phyloP scores from a whole-genome alignment of 306 rosid genomes.

The Ceratonia siliqua region DNA sequence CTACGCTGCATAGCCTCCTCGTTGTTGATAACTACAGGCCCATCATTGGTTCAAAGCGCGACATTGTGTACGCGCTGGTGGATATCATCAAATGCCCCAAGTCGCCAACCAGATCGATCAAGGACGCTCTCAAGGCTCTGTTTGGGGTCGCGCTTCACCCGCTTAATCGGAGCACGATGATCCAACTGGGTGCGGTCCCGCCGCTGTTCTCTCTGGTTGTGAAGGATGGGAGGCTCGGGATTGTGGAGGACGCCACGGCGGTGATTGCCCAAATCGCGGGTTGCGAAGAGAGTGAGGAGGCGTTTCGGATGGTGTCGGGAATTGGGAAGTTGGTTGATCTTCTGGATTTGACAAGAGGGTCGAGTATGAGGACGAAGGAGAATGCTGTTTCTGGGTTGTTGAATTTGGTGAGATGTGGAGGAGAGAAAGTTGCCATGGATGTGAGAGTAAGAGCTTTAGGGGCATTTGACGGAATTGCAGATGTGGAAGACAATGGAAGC shows the following conservation, averaged over 20 bases:
- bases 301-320: constrained; percentile 59
- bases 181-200: constrained; percentile 65
- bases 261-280: constrained; percentile 93
- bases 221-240: constrained; percentile 65
- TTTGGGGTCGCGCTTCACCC: constrained; percentile 77
- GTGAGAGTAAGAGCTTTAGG: constrained; percentile 52
- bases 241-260: constrained; percentile 88
- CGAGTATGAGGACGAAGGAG: constrained; percentile 75
- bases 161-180: constrained; percentile 55
- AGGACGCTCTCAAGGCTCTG: constrained; percentile 82
- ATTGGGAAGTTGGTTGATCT: constrained; percentile 60
- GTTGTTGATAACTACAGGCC: constrained; percentile 64
- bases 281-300: constrained; percentile 78
- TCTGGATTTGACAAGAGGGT: constrained; percentile 58
- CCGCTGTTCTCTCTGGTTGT: constrained; percentile 55
- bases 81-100: constrained; percentile 57
- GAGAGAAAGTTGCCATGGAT: constrained; percentile 54
- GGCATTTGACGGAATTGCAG: constrained; percentile 56
- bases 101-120: constrained; percentile 68
- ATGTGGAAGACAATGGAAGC: constrained; percentile 59
- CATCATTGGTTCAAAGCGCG: constrained; percentile 80
- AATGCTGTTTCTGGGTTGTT: constrained; percentile 77
- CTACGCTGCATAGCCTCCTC: constrained; percentile 83
- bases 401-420: constrained; percentile 60
- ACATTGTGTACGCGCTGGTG: constrained; percentile 66